Evolutionary conservation across 441 rosid species (phyloP), one percentile per base, ranked within the genome.

Genomic region (Kokia cookei): DNA sequence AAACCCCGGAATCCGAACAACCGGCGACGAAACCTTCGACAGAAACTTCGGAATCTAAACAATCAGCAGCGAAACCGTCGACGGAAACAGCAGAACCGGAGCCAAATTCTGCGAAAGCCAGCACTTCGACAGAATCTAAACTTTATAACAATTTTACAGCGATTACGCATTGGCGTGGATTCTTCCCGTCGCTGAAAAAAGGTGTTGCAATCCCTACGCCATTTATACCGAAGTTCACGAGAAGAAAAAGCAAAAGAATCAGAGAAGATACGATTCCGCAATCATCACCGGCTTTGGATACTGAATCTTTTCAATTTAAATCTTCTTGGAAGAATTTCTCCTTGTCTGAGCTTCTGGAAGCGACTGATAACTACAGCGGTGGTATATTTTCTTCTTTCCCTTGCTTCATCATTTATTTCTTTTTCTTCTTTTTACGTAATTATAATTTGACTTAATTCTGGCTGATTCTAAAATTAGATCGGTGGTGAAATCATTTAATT

Each of bases 301-400:
- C 88, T 51, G 96, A 86, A 4, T 69, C 89, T 42, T 80, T 75
- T 78, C 80, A 77, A 62, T 86, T 95, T 63, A 91, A 91, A 80
- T 83, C 97, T 53, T 77, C 87, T 6, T 93, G 98, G 99, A 91
- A 81, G 82, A 93, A 88, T 75, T 93, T 87, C 68, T 73, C 96
- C 4, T 85, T 90, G 51, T 51, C 75, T 15, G 96, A 95, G 48
- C 84, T 93, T 67, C 79, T 81, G 58, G 87, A 87, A 29, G 99
- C 99, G 8, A 95, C 98, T 11, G 65, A 88, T 27, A 71, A 78
- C 75, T 93, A 82, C 76, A 89, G 93, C 85, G 85, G 65, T 22
- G 99, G 99, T 91, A 72, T 48, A 67, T 59, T 13, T 13, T 27
- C 42, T 51, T 12, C 60, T 60, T 60, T 40, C 27, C 48, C 22